Base-by-base conservation (phyloP, 768 basidiomycete species). In the Russula compacta region DNA sequence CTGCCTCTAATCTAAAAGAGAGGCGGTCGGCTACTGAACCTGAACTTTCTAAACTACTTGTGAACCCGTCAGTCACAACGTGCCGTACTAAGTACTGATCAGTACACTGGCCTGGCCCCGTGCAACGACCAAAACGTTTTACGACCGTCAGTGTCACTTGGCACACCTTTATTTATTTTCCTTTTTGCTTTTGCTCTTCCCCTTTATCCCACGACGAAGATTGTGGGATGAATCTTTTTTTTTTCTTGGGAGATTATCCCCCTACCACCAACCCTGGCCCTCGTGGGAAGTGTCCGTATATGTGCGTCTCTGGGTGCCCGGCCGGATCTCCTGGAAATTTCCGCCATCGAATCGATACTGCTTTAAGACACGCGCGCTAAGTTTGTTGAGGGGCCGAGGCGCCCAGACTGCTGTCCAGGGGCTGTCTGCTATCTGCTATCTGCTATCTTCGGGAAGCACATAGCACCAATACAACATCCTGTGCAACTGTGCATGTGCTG, bases 351-450 rank as follows among this genome's bases (percentile, higher is more conserved):
- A 33, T 56, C 35, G 48, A 57, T 35, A 17, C 35, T 15, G 15
- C 12, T 56, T 44, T 29, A 15, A 43, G 42, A 49, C 38, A 49
- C 38, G 32, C 38, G 60, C 60, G 60, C 60, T 44, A 52, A 61
- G 6, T 29, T 2, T 3, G 24, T 35, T 47, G 14, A n/a, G n/a
- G 7, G 43, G 10, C 29, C 49, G 24, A 38, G 49, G 24, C 19
- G 17, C 21, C 24, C 39, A 14, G 32, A 35, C 15, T 29, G 24
- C 7, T 21, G 32, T 3, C 48, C 38, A 14, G 21, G 39, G 52
- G 19, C 15, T 35, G 17, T 12, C 19, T 29, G 24, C 17, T 24
- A 14, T 14, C 24, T 24, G 14, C 14, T 14, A 11, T 38, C 14
- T 47, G n/a, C 52, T 38, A 53, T 53, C 19, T 47, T 50, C 44